phyloP scores from a whole-genome alignment of 805 yeast species.

The Candida mattraensis region DNA sequence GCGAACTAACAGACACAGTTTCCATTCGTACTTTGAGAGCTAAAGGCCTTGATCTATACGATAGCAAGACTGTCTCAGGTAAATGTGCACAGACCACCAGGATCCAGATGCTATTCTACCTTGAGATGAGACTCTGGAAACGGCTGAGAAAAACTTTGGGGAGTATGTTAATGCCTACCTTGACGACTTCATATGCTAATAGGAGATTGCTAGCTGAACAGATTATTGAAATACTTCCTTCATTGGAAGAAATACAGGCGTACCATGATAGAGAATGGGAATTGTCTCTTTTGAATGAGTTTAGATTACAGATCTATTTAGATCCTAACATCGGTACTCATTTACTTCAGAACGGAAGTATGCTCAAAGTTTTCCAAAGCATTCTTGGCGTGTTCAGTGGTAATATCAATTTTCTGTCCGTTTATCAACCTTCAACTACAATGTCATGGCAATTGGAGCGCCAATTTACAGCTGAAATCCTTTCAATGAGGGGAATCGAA shows the following conservation, averaged over 20 bases:
- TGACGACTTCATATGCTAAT: conserved; percentile 48
- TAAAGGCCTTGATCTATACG: conserved; percentile 13
- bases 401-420: conserved; percentile 6
- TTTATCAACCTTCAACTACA: conserved; percentile 12
- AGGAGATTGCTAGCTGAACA: conserved; percentile 54
- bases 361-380: conserved; percentile 44
- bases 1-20: conserved; percentile 27
- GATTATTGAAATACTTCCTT: conserved; percentile 53
- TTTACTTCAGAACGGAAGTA: conserved; percentile 40
- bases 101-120: conserved; percentile 55
- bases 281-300: conserved; percentile 32
- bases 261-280: conserved; percentile 51
- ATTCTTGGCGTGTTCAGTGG: conserved; percentile 13
- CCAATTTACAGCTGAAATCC: conserved; percentile 11
- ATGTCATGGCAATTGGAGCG: conserved; percentile 17
- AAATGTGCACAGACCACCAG: conserved; percentile 37
- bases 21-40: conserved; percentile 22
- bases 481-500: conserved; percentile 21
- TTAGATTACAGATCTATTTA: conserved; percentile 32
- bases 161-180: conserved; percentile 51
- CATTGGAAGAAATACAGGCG: conserved; percentile 46
- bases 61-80: conserved; percentile 2
- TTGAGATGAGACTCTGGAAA: conserved; percentile 62
- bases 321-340: conserved; percentile 36
- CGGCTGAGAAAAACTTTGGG: conserved; percentile 47